Evolutionary conservation across 768 basidiomycete genomes (phyloP).

Genomic region (Suillus placidus): DNA sequence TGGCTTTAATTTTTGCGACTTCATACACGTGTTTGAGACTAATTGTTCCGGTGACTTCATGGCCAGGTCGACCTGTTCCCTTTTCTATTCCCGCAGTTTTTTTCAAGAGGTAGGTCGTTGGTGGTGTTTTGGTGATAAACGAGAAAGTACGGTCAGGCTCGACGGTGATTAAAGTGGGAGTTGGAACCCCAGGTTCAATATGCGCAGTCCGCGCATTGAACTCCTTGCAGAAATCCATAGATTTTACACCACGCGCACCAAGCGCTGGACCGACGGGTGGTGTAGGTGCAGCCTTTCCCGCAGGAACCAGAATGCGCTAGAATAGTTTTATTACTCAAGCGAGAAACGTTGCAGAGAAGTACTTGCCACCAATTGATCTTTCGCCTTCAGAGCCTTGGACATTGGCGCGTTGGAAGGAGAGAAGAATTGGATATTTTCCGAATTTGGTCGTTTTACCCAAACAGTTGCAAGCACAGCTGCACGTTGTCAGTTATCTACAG

Average conservation of each 20-base stretch:
- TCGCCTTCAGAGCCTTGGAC: constrained; percentile 69
- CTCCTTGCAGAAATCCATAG: constrained; percentile 99
- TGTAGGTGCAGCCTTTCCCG: constrained; percentile 94
- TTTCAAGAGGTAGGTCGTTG: constrained; percentile 88
- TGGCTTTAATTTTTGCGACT: constrained; percentile 95
- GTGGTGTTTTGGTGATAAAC: constrained; percentile 91
- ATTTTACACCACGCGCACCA: constrained; percentile 97
- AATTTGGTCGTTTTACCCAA: not conserved
- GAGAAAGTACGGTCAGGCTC: constrained; percentile 95
- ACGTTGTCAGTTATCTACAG: constrained; percentile 7
- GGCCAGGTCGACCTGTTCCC: constrained; percentile 81
- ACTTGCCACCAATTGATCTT: constrained; percentile 78
- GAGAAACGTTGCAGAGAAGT: constrained; percentile 13
- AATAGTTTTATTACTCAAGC: constrained; percentile 18
- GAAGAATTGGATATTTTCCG: not conserved
- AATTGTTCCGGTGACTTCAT: constrained; percentile 78
- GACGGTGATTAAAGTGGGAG: constrained; percentile 91
- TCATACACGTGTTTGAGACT: constrained; percentile 98
- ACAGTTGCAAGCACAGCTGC: not conserved
- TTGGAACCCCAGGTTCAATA: constrained; percentile 81
- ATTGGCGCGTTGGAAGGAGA: constrained; percentile 37
- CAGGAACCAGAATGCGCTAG: constrained; percentile 84
- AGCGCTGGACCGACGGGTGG: constrained; percentile 97
- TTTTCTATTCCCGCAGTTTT: constrained; percentile 88
- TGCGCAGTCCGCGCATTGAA: constrained; percentile 98